phyloP scores from a whole-genome alignment of 495 filamentous ascomycete species.

The Aspergillus olivimuriae region DNA sequence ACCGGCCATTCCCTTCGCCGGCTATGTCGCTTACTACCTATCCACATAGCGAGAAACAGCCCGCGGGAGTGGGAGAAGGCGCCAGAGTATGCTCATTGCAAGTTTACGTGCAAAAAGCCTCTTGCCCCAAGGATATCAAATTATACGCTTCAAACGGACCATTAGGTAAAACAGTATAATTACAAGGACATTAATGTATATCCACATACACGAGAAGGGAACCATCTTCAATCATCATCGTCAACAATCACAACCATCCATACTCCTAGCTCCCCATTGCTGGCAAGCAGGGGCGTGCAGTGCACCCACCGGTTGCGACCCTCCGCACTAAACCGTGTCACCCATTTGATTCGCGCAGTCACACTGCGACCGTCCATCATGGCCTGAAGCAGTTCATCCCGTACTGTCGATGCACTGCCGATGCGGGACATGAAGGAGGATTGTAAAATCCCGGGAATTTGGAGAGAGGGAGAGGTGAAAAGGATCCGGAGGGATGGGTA shows the following conservation, averaged over 20 bases:
- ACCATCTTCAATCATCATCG: slow-evolving; percentile 27
- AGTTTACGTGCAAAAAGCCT: no score
- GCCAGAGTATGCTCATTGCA: no score
- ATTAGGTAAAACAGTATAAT: no score
- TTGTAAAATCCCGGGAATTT: slow-evolving; percentile 55
- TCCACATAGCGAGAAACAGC: no score
- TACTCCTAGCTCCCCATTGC: slow-evolving; percentile 51
- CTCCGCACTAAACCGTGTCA: slow-evolving; percentile 34
- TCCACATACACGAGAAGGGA: no score
- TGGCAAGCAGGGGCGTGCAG: slow-evolving; percentile 53
- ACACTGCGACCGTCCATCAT: slow-evolving; percentile 54
- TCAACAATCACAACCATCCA: slow-evolving; percentile 59
- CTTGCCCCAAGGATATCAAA: no score
- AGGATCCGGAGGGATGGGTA: slow-evolving; percentile 57
- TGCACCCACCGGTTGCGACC: slow-evolving; percentile 52
- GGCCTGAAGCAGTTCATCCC: slow-evolving; percentile 50
- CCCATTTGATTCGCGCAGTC: slow-evolving; percentile 58
- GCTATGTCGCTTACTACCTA: no score
- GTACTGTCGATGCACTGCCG: slow-evolving; percentile 43
- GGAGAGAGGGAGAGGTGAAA: slow-evolving; percentile 57
- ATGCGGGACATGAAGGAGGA: slow-evolving; percentile 53
- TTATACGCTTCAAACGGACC: no score
- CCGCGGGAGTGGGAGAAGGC: no score
- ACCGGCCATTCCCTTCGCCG: no score
- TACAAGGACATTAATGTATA: no score